Base-by-base conservation (phyloP, 176 grass and related monocot genomes). In the Cenchrus purpureus region DNA sequence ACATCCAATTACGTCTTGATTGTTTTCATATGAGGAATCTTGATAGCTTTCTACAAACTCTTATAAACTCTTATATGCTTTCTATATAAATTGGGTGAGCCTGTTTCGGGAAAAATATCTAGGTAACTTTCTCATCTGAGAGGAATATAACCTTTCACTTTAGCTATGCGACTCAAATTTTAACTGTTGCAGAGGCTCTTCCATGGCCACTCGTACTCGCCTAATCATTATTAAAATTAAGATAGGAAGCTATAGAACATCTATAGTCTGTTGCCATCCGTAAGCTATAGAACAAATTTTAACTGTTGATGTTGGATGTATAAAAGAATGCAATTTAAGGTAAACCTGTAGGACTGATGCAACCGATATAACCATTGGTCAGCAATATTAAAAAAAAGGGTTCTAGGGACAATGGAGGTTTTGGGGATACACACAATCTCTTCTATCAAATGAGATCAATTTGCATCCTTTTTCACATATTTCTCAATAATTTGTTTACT, bases 241-340 rank as follows among this genome's bases (percentile, higher is more conserved):
- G 65, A 43, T 1, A 10, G 82, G 34, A 28, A 61, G 4, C 34
- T 68, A n/a, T 1, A 12, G 65, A 56, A n/a, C 6, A 25, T 44
- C 4, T 54, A 22, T 52, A 74, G 29, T 62, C 4, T 45, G n/a
- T 75, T 84, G 17, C 60, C 5, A 40, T 64, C 12, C 20, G n/a
- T 63, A 42, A 65, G 34, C 45, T 25, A 25, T 25, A 25, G 22
- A 25, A 25, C 22, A 25, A 25, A 25, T 25, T 25, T 25, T 25
- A 25, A 25, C 22, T 25, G 22, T 71, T 68, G 46, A 70, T 43
- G 12, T 42, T 11, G 20, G 14, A 42, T 65, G 37, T 28, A 42
- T 62, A 82, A 84, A 76, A 75, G 46, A 58, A 37, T 74, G 4
- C 52, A 25, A 63, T 43, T 4, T 56, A 19, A 28, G 43, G 77